These are phyloP conservation scores for Aphanomyces invadans DNA, from an alignment of 352 stramenopile genomes.

Conservation along the genomic window DNA sequence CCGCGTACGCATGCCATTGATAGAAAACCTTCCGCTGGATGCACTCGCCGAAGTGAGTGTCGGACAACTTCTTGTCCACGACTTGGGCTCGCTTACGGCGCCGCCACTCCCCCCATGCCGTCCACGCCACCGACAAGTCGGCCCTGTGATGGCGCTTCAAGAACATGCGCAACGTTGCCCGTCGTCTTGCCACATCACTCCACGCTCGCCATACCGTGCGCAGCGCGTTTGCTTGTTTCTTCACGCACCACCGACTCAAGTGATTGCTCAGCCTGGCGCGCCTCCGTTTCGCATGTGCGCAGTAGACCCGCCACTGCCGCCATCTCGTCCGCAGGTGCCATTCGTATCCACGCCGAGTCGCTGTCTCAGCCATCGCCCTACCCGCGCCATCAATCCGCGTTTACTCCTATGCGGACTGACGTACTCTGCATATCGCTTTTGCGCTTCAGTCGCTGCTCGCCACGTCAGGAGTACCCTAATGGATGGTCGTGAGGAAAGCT, in stretches of 20 bases:
- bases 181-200: background rate
- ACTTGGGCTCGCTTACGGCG: background rate
- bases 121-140: background rate
- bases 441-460: background rate
- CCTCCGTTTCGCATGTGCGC: background rate
- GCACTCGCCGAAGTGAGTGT: background rate
- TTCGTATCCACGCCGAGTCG: background rate
- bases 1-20: background rate
- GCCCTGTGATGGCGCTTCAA: background rate
- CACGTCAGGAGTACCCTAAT: background rate
- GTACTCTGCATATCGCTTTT: background rate
- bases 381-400: background rate
- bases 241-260: background rate
- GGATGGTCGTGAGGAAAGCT: background rate
- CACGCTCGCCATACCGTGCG: background rate
- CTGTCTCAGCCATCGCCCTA: background rate
- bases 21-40: background rate
- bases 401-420: background rate
- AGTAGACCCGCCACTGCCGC: background rate
- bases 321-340: background rate
- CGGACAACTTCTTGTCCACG: background rate
- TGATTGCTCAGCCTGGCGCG: background rate
- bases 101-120: background rate
- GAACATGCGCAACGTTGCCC: background rate
- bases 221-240: background rate